Conservation (phyloP, 2,329 filamentous ascomycete species). For the Trichoderma sp. region DNA sequence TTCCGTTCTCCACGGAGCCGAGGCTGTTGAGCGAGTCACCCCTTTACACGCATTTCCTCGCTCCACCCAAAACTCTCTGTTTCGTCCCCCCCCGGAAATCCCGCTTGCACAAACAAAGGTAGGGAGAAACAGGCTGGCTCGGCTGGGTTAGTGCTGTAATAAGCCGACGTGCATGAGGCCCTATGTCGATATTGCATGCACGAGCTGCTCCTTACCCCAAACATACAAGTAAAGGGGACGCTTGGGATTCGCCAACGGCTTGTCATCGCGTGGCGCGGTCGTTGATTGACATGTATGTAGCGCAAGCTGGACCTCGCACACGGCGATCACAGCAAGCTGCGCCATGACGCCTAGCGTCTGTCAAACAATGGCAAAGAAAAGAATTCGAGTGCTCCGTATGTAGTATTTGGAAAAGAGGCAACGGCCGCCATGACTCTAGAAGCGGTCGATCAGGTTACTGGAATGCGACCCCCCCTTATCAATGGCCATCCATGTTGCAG, state of each 20-base stretch:
- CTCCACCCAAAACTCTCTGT: neutral
- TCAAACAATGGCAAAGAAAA: neutral
- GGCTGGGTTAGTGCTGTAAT: neutral
- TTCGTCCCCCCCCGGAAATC: neutral
- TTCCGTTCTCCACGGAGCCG: conserved; percentile 2
- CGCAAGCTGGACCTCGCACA: neutral
- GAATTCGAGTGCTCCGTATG: neutral
- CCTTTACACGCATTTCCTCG: conserved; percentile 13
- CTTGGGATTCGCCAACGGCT: conserved; percentile 5
- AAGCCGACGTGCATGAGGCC: conserved; percentile 6
- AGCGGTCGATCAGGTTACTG: conserved; percentile 4
- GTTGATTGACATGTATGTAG: neutral
- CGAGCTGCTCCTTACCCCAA: neutral
- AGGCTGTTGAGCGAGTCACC: neutral
- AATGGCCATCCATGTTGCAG: conserved; percentile 8
- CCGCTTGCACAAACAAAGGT: conserved; percentile 4
- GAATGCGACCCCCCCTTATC: conserved; percentile 11
- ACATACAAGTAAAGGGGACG: conserved; percentile 6
- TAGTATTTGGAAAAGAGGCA: neutral
- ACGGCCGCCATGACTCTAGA: neutral
- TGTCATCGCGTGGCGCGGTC: conserved; percentile 11
- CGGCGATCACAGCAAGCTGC: neutral
- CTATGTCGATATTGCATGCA: neutral
- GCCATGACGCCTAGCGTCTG: conserved; percentile 5
- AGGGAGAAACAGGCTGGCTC: neutral